These are phyloP conservation scores for Larix sibirica DNA, from an alignment of 83 land plant genomes.

Conservation along the genomic window DNA sequence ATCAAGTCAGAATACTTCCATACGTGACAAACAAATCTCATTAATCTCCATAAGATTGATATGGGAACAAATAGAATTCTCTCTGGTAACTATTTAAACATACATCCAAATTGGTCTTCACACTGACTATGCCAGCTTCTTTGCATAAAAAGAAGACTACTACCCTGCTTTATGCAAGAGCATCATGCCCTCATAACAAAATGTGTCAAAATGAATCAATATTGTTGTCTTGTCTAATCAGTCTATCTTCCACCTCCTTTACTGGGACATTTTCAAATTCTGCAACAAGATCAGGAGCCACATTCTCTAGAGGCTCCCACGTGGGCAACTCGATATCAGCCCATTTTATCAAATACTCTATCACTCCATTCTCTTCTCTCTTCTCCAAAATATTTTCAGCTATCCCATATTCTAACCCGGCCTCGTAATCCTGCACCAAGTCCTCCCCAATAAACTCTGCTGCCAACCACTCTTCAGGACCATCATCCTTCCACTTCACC, in stretches of 20 bases:
- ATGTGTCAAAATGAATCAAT: background rate
- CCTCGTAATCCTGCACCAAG: slow-evolving; percentile 79
- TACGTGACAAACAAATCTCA: background rate
- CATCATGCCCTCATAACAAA: background rate
- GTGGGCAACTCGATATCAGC: slow-evolving; percentile 70
- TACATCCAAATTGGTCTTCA: slow-evolving; percentile 1
- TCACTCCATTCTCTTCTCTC: slow-evolving; percentile 51
- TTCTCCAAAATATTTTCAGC: slow-evolving; percentile 75
- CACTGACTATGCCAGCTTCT: background rate
- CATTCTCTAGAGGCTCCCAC: slow-evolving; percentile 94
- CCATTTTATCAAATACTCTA: slow-evolving; percentile 91
- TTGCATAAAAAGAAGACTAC: background rate
- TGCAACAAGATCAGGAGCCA: slow-evolving; percentile 74
- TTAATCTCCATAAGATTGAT: background rate
- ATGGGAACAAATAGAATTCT: background rate
- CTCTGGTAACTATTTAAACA: background rate
- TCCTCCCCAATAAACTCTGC: slow-evolving; percentile 66
- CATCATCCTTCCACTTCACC: slow-evolving; percentile 90
- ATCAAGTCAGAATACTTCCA: background rate
- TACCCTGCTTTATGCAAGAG: background rate
- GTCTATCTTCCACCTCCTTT: slow-evolving; percentile 16
- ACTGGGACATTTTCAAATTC: slow-evolving; percentile 49
- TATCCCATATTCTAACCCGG: slow-evolving; percentile 87
- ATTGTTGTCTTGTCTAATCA: background rate
- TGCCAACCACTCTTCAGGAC: slow-evolving; percentile 74